Evolutionary conservation across 2,329 filamentous ascomycete species (phyloP).

Genomic region (Talaromyces sp.): DNA sequence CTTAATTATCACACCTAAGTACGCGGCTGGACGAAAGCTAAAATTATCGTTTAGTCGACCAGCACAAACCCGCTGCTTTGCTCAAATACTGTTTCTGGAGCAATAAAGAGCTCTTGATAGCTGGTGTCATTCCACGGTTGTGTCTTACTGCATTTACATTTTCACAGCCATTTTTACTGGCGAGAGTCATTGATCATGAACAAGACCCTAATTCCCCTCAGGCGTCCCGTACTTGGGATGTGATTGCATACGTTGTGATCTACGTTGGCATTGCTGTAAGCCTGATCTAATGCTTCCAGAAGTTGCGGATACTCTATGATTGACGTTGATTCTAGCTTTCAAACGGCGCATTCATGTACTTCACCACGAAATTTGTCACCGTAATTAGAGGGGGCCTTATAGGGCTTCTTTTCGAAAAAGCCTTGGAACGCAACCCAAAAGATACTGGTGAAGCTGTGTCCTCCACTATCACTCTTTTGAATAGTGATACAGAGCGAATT

Average conservation of each 20-base stretch:
- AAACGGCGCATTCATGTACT: constrained; percentile 4
- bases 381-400: constrained; percentile 44
- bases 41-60: not conserved
- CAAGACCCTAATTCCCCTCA: constrained; percentile 25
- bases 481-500: constrained; percentile 46
- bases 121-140: constrained; percentile 30
- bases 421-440: constrained; percentile 29
- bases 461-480: constrained; percentile 46
- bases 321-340: not conserved
- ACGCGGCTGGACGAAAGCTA: not conserved
- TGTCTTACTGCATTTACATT: constrained; percentile 36
- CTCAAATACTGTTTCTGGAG: constrained; percentile 29
- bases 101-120: constrained; percentile 32
- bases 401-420: constrained; percentile 51
- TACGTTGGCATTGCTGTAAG: constrained; percentile 43
- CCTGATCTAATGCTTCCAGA: not conserved
- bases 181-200: constrained; percentile 36
- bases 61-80: constrained; percentile 23
- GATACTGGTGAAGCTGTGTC: constrained; percentile 30
- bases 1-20: not conserved
- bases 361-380: constrained; percentile 25
- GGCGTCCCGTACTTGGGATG: constrained; percentile 35
- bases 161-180: constrained; percentile 38
- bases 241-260: constrained; percentile 43
- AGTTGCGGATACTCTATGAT: not conserved